A percentile compares a stretch with the other conserved stretches of the same genome.
Evolutionary conservation across 2,329 filamentous ascomycete species (phyloP).

Genomic region (Septoria linicola): DNA sequence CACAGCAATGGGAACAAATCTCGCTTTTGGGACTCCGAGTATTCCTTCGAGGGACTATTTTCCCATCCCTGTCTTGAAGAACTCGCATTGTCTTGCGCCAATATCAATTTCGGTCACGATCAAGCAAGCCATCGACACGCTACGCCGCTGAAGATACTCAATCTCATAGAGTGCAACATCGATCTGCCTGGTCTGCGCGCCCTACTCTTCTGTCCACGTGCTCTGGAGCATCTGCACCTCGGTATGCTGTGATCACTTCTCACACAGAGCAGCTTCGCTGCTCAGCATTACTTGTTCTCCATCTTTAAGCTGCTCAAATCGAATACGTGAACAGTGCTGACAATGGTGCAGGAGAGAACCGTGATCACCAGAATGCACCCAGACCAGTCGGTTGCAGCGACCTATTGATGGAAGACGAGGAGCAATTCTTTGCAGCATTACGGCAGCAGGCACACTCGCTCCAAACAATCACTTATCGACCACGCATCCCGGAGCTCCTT

Average conservation of each 20-base stretch:
- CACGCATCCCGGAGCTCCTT: background rate
- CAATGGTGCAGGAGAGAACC: background rate
- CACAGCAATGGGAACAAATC: constrained; percentile 7
- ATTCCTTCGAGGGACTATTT: constrained; percentile 1
- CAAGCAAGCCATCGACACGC: background rate
- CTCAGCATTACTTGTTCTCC: background rate
- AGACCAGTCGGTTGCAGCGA: background rate
- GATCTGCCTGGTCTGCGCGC: too few species aligned
- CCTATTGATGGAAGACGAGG: background rate
- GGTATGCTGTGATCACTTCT: background rate
- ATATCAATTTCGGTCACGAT: background rate
- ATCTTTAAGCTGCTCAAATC: too few species aligned
- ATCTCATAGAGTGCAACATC: constrained; percentile 6
- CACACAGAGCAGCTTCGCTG: too few species aligned
- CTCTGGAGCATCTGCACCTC: background rate
- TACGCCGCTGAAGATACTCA: constrained; percentile 8
- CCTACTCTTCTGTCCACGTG: too few species aligned
- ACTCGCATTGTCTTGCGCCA: constrained; percentile 7
- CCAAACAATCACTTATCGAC: background rate
- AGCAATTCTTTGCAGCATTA: background rate
- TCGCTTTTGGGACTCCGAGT: background rate
- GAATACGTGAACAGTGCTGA: background rate
- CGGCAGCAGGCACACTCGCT: constrained; percentile 3
- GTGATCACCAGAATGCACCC: background rate
- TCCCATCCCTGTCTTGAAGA: constrained; percentile 8